phyloP scores from a whole-genome alignment of 176 grass and related monocot species.

The Carex cristatella region DNA sequence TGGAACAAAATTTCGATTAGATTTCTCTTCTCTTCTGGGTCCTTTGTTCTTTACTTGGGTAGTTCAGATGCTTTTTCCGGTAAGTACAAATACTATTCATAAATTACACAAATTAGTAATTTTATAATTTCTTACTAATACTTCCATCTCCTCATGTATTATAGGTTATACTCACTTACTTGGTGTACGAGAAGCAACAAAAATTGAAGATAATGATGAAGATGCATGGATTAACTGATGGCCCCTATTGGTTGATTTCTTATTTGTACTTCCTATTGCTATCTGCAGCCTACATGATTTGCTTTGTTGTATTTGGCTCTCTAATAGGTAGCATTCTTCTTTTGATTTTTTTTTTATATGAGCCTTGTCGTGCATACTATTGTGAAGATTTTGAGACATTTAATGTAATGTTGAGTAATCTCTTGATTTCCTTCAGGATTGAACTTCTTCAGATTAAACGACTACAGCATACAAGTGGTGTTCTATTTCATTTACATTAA shows the following conservation, averaged over 20 bases:
- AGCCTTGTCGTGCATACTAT: neutral
- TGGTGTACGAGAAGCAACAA: slow-evolving; percentile 32
- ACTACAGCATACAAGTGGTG: slow-evolving; percentile 61
- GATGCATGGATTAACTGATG: slow-evolving; percentile 30
- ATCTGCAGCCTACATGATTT: slow-evolving; percentile 53
- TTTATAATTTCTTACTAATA: neutral
- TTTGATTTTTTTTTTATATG: neutral
- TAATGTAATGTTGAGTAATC: neutral
- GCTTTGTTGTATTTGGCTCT: slow-evolving; percentile 72
- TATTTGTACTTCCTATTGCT: slow-evolving; percentile 37
- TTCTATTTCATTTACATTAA: slow-evolving; percentile 91
- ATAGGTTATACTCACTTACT: slow-evolving; percentile 23
- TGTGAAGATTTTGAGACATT: neutral
- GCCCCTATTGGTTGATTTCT: slow-evolving; percentile 27
- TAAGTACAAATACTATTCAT: slow-evolving; percentile 42
- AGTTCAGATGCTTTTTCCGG: slow-evolving; percentile 71
- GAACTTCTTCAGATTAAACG: slow-evolving; percentile 55
- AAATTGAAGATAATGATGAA: slow-evolving; percentile 37
- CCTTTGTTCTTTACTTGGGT: slow-evolving; percentile 96
- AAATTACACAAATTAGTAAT: neutral
- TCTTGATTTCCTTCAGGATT: slow-evolving; percentile 44
- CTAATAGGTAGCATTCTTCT: slow-evolving; percentile 47
- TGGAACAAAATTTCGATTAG: slow-evolving; percentile 49
- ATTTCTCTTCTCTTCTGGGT: slow-evolving; percentile 80
- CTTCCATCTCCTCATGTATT: neutral